Evolutionary conservation across 345 rosid genomes (phyloP).

Genomic region (Psidium guajava): DNA sequence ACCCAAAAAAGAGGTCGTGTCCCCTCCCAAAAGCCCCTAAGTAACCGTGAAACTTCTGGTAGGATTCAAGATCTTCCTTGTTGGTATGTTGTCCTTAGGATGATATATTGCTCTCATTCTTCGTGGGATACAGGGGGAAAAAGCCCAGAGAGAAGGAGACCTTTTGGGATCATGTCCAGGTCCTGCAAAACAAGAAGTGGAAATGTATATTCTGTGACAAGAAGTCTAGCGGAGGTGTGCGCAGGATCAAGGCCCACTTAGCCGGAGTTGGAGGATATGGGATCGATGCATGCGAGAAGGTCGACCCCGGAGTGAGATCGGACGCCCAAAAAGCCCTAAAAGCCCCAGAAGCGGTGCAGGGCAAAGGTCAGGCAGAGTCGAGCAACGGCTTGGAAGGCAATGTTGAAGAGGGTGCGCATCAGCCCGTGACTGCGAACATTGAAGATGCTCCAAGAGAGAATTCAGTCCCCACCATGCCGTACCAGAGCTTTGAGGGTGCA

Average conservation of each 20-base stretch:
- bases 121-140: not conserved
- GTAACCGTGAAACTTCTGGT: too few relatives aligned
- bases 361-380: too few relatives aligned
- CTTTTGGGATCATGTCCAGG: too few relatives aligned
- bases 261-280: not conserved
- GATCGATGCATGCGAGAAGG: not conserved
- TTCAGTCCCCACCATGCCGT: not conserved
- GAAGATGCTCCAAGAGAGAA: not conserved
- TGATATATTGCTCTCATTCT: not conserved
- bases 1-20: not conserved
- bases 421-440: not conserved
- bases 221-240: not conserved
- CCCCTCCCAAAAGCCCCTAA: too few relatives aligned
- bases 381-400: not conserved
- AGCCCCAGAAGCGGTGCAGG: too few relatives aligned
- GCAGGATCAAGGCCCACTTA: not conserved
- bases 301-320: not conserved
- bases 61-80: not conserved
- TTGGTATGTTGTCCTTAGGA: too few relatives aligned
- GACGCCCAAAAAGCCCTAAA: not conserved
- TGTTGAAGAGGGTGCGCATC: not conserved
- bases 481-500: not conserved
- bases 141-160: constrained; percentile 13
- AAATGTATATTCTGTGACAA: not conserved
- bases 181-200: not conserved